Evolutionary conservation across 345 rosid genomes (phyloP).

Genomic region (Odontarrhena argentea): DNA sequence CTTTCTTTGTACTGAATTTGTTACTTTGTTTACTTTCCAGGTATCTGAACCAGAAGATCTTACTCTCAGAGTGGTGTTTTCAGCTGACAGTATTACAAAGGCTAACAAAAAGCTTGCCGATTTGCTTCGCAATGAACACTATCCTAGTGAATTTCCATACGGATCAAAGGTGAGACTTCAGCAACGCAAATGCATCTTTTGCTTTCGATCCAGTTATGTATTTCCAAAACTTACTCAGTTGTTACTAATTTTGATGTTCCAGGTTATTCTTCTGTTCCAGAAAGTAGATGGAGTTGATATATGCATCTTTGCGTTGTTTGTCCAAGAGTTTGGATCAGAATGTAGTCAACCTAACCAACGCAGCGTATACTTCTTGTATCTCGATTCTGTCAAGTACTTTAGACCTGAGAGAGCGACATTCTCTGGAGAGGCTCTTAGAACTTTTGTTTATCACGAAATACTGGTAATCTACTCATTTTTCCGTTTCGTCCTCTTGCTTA

Average conservation of each 20-base stretch:
- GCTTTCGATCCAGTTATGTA: not conserved
- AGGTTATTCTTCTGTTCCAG: constrained; percentile 86
- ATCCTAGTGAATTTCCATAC: constrained; percentile 57
- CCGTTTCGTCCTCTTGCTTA: not conserved
- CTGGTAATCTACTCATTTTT: constrained; percentile 47
- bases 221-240: not conserved
- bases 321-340: constrained; percentile 92
- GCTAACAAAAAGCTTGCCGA: constrained; percentile 49
- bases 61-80: constrained; percentile 55
- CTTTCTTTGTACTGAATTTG: constrained; percentile 19
- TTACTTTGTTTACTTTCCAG: constrained; percentile 37
- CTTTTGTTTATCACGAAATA: constrained; percentile 91
- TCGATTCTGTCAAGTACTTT: constrained; percentile 92
- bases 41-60: constrained; percentile 54
- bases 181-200: not conserved
- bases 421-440: constrained; percentile 82
- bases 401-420: constrained; percentile 69
- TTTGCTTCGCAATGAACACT: constrained; percentile 43
- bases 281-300: constrained; percentile 90
- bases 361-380: constrained; percentile 75
- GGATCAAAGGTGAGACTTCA: constrained; percentile 56
- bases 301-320: constrained; percentile 84
- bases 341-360: constrained; percentile 82
- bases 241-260: constrained; percentile 39
- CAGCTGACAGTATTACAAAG: constrained; percentile 44